Evolutionary conservation across 345 rosid species (phyloP).

Genomic region (Brassica incana): DNA sequence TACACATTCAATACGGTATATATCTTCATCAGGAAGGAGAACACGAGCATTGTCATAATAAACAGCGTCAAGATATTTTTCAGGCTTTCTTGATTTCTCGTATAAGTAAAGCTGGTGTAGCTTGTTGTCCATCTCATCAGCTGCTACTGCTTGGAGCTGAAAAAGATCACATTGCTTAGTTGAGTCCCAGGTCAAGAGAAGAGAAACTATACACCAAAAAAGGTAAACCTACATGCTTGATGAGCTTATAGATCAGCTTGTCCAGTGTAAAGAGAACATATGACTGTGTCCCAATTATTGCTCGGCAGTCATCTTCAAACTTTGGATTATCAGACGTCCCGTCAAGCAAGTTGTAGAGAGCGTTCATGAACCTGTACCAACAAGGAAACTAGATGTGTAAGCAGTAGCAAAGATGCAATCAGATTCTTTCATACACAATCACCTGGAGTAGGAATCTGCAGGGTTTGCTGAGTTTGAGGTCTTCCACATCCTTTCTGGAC

Average conservation of each 20-base stretch:
- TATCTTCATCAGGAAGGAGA: conserved; percentile 82
- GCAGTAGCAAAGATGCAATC: conserved; percentile 8
- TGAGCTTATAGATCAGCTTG: conserved; percentile 85
- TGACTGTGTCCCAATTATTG: conserved; percentile 95
- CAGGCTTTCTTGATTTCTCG: conserved; percentile 77
- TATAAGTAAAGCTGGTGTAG: conserved; percentile 78
- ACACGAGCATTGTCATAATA: conserved; percentile 83
- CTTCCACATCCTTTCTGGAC: conserved; percentile 87
- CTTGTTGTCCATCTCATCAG: conserved; percentile 90
- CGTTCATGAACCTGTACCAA: conserved; percentile 72
- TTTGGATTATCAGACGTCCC: conserved; percentile 92
- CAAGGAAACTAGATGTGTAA: conserved; percentile 12
- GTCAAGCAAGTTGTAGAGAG: conserved; percentile 87
- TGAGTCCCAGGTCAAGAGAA: not conserved
- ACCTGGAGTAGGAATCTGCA: conserved; percentile 86
- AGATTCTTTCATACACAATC: not conserved
- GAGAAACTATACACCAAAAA: not conserved
- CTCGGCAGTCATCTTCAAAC: conserved; percentile 97
- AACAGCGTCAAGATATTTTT: conserved; percentile 64
- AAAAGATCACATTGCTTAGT: conserved; percentile 17
- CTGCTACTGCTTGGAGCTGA: conserved; percentile 83
- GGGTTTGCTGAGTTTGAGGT: conserved; percentile 67
- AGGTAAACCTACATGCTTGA: conserved; percentile 65
- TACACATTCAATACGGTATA: conserved; percentile 93
- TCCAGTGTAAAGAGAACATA: conserved; percentile 92